A percentile compares a stretch with the other conserved stretches of the same genome.
phyloP scores from a whole-genome alignment of 768 basidiomycete species.

The Pisolithus tinctorius region DNA sequence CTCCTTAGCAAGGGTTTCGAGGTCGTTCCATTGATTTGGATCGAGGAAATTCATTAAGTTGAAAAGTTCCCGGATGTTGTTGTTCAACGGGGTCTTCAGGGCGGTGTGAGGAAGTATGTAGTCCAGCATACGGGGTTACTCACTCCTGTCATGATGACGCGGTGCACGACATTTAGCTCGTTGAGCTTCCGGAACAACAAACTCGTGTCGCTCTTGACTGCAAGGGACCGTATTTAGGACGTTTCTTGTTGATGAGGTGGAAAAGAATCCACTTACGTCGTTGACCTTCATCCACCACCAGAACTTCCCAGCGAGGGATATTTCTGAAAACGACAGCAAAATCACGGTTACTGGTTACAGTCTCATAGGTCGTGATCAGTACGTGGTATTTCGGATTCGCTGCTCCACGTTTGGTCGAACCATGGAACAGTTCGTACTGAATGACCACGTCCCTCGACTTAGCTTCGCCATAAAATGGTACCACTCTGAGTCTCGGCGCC shows the following conservation, averaged over 20 bases:
- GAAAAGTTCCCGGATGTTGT: conserved; percentile 94
- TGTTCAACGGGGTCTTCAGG: conserved; percentile 86
- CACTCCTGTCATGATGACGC: conserved; percentile 87
- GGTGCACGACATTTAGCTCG: conserved; percentile 69
- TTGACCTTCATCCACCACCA: conserved; percentile 92
- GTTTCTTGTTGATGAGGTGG: neutral
- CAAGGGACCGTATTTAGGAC: conserved; percentile 6
- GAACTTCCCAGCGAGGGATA: conserved; percentile 87
- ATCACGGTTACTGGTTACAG: conserved; percentile 62
- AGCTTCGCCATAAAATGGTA: conserved; percentile 80
- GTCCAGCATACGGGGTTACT: conserved; percentile 13
- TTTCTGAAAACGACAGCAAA: conserved; percentile 70
- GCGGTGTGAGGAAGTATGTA: neutral
- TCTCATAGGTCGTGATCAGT: conserved; percentile 89
- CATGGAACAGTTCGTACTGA: conserved; percentile 74
- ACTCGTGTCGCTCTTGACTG: conserved; percentile 80
- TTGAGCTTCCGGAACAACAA: conserved; percentile 78
- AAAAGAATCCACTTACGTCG: conserved; percentile 49
- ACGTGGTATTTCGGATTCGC: conserved; percentile 76
- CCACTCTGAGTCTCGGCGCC: conserved; percentile 63
- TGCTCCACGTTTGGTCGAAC: conserved; percentile 29
- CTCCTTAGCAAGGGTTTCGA: conserved; percentile 66
- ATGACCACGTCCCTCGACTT: conserved; percentile 76
- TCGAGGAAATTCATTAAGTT: conserved; percentile 97
- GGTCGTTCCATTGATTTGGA: conserved; percentile 64